phyloP scores from a whole-genome alignment of 345 rosid genomes.

The Anacardium occidentale region DNA sequence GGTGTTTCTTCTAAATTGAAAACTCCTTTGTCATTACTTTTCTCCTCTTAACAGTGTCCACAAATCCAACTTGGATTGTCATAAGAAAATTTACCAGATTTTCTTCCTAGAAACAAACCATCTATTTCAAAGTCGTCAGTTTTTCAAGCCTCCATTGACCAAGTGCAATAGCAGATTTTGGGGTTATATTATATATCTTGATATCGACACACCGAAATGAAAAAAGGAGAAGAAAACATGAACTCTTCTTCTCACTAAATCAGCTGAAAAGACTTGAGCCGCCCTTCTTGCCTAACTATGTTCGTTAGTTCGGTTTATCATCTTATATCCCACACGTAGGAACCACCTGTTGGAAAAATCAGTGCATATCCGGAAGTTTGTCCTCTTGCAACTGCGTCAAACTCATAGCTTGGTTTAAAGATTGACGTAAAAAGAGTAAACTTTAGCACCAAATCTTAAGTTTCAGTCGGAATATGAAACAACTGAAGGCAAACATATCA shows the following conservation, averaged over 20 bases:
- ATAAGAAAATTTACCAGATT: too few species aligned
- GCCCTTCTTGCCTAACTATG: constrained; percentile 2
- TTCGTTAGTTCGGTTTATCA: not conserved
- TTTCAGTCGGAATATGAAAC: too few species aligned
- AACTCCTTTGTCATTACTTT: not conserved
- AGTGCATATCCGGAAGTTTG: too few species aligned
- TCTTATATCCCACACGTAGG: too few species aligned
- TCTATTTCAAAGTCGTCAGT: not conserved
- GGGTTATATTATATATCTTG: not conserved
- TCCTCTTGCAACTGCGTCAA: too few species aligned
- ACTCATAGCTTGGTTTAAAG: too few species aligned
- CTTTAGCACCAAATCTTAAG: too few species aligned
- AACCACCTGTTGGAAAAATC: too few species aligned
- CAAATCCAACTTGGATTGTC: not conserved
- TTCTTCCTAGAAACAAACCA: too few species aligned
- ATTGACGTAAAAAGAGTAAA: too few species aligned
- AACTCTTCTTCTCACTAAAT: not conserved
- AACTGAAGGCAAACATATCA: too few species aligned
- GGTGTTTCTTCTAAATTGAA: constrained; percentile 5
- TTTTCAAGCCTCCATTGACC: constrained; percentile 1
- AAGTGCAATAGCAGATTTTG: not conserved
- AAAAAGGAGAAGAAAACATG: not conserved
- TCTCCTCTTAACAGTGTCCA: not conserved
- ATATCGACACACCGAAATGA: not conserved
- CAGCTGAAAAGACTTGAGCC: not conserved